phyloP scores from a whole-genome alignment of 2,329 filamentous ascomycete genomes.

The Fusarium humuli region DNA sequence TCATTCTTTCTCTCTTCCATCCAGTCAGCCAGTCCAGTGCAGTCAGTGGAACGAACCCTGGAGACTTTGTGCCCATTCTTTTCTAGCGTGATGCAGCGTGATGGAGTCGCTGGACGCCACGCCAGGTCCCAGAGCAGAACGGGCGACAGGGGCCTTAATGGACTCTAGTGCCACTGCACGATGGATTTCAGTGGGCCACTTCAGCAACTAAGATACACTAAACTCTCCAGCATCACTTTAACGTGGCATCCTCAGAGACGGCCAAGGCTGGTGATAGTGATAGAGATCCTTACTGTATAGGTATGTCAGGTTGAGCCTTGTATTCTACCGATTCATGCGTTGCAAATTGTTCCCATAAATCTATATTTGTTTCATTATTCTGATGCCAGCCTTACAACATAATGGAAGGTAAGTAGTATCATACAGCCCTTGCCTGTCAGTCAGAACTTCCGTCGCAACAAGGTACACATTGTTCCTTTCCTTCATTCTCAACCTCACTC shows the following conservation, averaged over 20 bases:
- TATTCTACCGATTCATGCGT: neutral
- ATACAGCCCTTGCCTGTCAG: neutral
- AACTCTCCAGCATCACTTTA: conserved; percentile 13
- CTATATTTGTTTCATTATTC: neutral
- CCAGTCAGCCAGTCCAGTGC: neutral
- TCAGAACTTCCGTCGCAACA: neutral
- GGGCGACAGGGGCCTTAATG: conserved; percentile 24
- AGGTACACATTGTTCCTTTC: neutral
- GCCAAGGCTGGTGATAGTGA: conserved; percentile 3
- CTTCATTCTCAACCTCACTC: neutral
- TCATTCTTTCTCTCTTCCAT: neutral
- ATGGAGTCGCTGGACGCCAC: neutral
- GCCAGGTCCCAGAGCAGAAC: conserved; percentile 6
- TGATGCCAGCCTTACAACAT: neutral
- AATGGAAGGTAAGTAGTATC: neutral
- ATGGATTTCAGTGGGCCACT: conserved; percentile 22
- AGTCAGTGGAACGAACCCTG: conserved; percentile 7
- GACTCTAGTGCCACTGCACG: conserved; percentile 40
- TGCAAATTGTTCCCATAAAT: neutral
- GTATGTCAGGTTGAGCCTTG: neutral
- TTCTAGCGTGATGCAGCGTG: conserved; percentile 4
- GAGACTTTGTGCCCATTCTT: conserved; percentile 28
- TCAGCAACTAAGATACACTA: conserved; percentile 2
- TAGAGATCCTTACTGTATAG: neutral
- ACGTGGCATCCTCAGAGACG: conserved; percentile 43